Percentiles rank a stretch among this genome's conserved stretches.
Evolutionary conservation across 192 early-diverging fungal genomes (phyloP).

Genomic region (Obelidium mucronatum): DNA sequence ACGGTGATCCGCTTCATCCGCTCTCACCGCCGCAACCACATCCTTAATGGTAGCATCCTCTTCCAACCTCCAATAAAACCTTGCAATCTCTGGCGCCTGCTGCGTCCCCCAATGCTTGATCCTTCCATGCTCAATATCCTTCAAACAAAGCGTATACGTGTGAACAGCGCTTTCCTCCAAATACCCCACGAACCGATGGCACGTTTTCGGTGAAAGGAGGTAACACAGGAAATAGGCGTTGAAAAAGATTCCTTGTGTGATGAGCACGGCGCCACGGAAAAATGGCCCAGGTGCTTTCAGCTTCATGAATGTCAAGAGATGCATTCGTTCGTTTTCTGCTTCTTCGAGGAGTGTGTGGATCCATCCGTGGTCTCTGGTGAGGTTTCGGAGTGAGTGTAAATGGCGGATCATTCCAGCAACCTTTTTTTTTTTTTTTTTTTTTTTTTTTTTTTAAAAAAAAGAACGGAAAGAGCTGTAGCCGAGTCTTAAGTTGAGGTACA

Average conservation of each 20-base stretch:
- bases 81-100: slow-evolving; percentile 84
- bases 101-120: slow-evolving; percentile 69
- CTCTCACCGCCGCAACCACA: slow-evolving; percentile 84
- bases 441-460: too few species aligned
- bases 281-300: slow-evolving; percentile 42
- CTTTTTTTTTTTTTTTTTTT: too few species aligned
- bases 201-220: slow-evolving; percentile 76
- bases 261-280: slow-evolving; percentile 65
- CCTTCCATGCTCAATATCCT: slow-evolving; percentile 73
- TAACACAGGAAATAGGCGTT: slow-evolving; percentile 86
- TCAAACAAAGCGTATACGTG: slow-evolving; percentile 87
- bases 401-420: slow-evolving; percentile 68
- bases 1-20: slow-evolving; percentile 87
- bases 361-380: slow-evolving; percentile 89
- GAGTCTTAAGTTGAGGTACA: too few species aligned
- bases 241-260: slow-evolving; percentile 89
- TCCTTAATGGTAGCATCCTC: slow-evolving; percentile 80
- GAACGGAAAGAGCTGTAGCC: too few species aligned
- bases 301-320: slow-evolving; percentile 57
- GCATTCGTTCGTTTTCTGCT: slow-evolving; percentile 89
- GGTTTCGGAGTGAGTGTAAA: slow-evolving; percentile 52
- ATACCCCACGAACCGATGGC: slow-evolving; percentile 90
- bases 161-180: slow-evolving; percentile 94
- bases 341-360: slow-evolving; percentile 89
- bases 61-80: slow-evolving; percentile 76